These are phyloP conservation scores for Fistulifera solaris DNA, from an alignment of 108 stramenopile species.

Conservation along the genomic window DNA sequence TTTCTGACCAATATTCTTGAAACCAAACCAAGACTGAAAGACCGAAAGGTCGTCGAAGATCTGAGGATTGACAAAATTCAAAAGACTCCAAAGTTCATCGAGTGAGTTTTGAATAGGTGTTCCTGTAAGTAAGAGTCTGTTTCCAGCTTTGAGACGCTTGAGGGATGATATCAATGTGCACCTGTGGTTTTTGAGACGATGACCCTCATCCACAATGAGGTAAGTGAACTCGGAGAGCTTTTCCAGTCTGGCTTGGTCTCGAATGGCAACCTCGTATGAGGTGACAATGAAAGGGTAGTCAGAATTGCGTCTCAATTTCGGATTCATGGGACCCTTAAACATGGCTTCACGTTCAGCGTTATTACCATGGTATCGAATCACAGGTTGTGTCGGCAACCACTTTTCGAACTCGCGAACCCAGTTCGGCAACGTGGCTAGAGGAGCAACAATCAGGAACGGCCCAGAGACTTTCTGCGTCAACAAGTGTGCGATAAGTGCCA, in stretches of 20 bases:
- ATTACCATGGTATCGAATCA: constrained; percentile 90
- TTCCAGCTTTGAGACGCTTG: constrained; percentile 74
- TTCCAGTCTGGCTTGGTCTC: constrained; percentile 65
- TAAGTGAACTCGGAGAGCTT: constrained; percentile 79
- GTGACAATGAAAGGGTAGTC: constrained; percentile 92
- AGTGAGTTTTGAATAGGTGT: constrained; percentile 97
- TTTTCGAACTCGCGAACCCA: constrained; percentile 95
- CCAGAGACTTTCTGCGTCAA: constrained; percentile 79
- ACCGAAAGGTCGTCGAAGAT: constrained; percentile 97
- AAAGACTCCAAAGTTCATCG: constrained; percentile 95
- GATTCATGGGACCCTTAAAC: constrained; percentile 59
- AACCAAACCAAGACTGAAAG: constrained; percentile 97
- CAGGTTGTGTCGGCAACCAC: constrained; percentile 87
- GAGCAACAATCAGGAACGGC: constrained; percentile 92
- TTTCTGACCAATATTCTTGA: constrained; percentile 94
- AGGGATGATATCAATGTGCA: constrained; percentile 87
- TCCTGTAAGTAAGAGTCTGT: constrained; percentile 89
- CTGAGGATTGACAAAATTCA: constrained; percentile 97
- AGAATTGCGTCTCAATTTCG: constrained; percentile 39
- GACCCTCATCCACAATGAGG: constrained; percentile 95
- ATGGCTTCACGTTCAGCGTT: constrained; percentile 72
- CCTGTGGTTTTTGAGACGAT: constrained; percentile 94
- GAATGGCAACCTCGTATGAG: constrained; percentile 89
- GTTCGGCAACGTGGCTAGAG: constrained; percentile 97
- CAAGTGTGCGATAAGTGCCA: constrained; percentile 90